Conservation (phyloP, 2,329 filamentous ascomycete species). For the Sporothrix dimorphospora region DNA sequence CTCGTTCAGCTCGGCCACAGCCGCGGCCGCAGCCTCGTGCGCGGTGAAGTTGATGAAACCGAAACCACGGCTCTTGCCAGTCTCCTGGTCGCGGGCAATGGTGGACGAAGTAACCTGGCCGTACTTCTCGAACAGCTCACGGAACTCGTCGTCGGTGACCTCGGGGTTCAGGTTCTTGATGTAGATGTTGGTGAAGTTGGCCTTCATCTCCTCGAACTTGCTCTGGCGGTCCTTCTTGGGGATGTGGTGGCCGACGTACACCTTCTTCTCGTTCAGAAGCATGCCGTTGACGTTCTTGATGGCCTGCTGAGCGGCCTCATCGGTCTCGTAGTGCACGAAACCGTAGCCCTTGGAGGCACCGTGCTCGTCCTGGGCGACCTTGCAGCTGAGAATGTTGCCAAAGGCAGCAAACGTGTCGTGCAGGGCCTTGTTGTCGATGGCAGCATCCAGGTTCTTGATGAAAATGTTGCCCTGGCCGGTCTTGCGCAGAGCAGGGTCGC, state of each 20-base stretch:
- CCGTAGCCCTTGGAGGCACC: slow-evolving; percentile 98
- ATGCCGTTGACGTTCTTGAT: slow-evolving; percentile 99
- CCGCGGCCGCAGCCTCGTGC: slow-evolving; percentile 82
- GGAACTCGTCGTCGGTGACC: slow-evolving; percentile 91
- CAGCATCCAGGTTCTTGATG: slow-evolving; percentile 99
- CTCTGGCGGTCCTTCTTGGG: slow-evolving; percentile 99
- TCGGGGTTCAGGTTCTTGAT: slow-evolving; percentile 95
- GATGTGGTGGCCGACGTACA: slow-evolving; percentile 98
- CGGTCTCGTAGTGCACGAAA: slow-evolving; percentile 99
- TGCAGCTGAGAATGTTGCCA: slow-evolving; percentile 99
- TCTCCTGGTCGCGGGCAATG: slow-evolving; percentile 81
- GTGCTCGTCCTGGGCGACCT: slow-evolving; percentile 96
- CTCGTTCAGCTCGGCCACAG: slow-evolving; percentile 90
- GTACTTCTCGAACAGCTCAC: slow-evolving; percentile 85
- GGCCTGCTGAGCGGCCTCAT: slow-evolving; percentile 92
- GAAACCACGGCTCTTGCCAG: slow-evolving; percentile 90
- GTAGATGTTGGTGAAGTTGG: slow-evolving; percentile 99
- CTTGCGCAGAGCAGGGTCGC: slow-evolving; percentile 98
- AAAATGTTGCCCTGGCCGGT: slow-evolving; percentile 99
- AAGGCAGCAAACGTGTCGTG: slow-evolving; percentile 99
- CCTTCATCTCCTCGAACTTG: slow-evolving; percentile 99
- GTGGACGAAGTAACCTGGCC: slow-evolving; percentile 96
- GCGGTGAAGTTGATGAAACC: slow-evolving; percentile 95
- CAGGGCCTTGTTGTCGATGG: slow-evolving; percentile 99
- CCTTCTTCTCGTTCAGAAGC: slow-evolving; percentile 99